phyloP scores from a whole-genome alignment of 768 basidiomycete genomes.

The Porpolomopsis calyptriformis region DNA sequence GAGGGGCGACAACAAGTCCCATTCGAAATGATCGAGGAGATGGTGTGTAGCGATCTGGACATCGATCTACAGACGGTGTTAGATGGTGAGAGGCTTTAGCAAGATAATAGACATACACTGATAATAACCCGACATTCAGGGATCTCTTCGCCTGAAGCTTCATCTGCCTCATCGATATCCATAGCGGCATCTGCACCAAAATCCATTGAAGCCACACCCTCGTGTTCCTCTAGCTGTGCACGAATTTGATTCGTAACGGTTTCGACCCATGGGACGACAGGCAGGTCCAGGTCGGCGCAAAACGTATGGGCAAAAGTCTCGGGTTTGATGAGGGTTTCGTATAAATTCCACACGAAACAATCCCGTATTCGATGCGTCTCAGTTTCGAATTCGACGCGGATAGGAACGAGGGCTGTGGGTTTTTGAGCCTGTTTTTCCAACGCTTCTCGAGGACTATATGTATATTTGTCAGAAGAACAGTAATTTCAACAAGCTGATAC shows the following conservation, averaged over 20 bases:
- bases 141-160: slow-evolving; percentile 40
- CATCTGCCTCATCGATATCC: slow-evolving; percentile 32
- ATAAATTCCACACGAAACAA: slow-evolving; percentile 91
- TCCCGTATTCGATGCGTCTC: slow-evolving; percentile 88
- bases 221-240: slow-evolving; percentile 85
- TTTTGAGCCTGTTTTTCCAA: slow-evolving; percentile 52
- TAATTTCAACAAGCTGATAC: slow-evolving; percentile 28
- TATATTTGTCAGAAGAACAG: too few species aligned
- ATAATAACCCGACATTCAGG: slow-evolving; percentile 76
- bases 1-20: slow-evolving; percentile 90
- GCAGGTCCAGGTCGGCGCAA: slow-evolving; percentile 80
- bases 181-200: slow-evolving; percentile 49
- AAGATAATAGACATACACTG: slow-evolving; percentile 40
- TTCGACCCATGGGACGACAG: slow-evolving; percentile 54
- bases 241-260: slow-evolving; percentile 80
- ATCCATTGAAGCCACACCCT: slow-evolving; percentile 71
- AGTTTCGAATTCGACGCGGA: slow-evolving; percentile 91
- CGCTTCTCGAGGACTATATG: slow-evolving; percentile 48
- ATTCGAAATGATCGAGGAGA: slow-evolving; percentile 92
- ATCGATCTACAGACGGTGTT: slow-evolving; percentile 57
- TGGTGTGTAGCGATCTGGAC: slow-evolving; percentile 91
- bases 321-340: slow-evolving; percentile 79
- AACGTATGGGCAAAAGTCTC: slow-evolving; percentile 79
- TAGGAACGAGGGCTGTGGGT: slow-evolving; percentile 61
- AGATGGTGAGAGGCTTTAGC: neutral